Evolutionary conservation across 2,329 filamentous ascomycete genomes (phyloP).

Genomic region (Colletotrichum salicis): DNA sequence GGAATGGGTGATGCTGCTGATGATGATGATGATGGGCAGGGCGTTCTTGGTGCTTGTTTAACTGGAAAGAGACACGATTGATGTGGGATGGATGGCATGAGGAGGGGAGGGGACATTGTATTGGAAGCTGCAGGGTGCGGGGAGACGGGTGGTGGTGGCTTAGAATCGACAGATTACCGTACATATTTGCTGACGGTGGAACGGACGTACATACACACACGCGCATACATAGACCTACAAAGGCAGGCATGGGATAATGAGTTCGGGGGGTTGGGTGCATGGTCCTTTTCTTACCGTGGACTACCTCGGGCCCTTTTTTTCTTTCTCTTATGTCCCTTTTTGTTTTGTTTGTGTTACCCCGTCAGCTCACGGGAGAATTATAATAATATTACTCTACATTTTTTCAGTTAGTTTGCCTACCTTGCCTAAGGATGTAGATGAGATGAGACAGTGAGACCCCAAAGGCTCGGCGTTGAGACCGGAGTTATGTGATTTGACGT

Average conservation of each 20-base stretch:
- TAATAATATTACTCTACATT: neutral
- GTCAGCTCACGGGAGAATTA: neutral
- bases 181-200: conserved; percentile 12
- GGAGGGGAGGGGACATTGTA: neutral
- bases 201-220: neutral
- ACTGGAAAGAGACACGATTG: neutral
- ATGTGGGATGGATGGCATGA: neutral
- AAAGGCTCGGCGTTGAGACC: too few relatives aligned
- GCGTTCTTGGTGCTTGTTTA: neutral
- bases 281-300: neutral
- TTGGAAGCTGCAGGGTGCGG: conserved; percentile 3
- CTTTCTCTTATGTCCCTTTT: neutral
- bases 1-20: neutral
- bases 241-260: neutral
- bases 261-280: neutral
- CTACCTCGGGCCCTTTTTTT: neutral
- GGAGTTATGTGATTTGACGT: too few relatives aligned
- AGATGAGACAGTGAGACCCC: too few relatives aligned
- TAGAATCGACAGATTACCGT: conserved; percentile 23
- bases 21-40: conserved; percentile 6
- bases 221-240: neutral
- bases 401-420: neutral
- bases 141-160: conserved; percentile 27
- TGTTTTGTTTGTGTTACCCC: too few relatives aligned
- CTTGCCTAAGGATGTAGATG: neutral